Evolutionary conservation across 208 protist genomes (phyloP).

Genomic region (Crithidia acanthocephali): DNA sequence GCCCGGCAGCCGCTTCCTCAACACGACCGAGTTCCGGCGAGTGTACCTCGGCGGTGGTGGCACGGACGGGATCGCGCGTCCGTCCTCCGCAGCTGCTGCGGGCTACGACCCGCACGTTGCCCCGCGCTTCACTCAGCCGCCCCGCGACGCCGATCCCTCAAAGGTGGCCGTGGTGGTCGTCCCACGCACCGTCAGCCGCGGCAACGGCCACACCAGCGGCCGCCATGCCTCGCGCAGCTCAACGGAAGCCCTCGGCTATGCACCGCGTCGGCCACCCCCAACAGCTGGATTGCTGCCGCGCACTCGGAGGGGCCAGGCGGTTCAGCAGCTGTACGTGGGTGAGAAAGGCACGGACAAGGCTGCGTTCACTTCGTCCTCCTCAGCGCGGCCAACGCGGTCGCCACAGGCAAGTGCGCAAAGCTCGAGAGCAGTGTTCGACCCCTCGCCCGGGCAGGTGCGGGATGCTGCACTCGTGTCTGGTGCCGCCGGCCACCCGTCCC

Average conservation of each 20-base stretch:
- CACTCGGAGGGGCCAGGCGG: background rate
- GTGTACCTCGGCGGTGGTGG: slow-evolving; percentile 41
- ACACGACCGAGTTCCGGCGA: slow-evolving; percentile 47
- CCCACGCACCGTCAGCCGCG: background rate
- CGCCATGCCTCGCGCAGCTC: background rate
- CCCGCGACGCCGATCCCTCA: too few relatives aligned
- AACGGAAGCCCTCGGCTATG: background rate
- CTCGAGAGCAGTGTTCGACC: background rate
- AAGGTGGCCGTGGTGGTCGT: background rate
- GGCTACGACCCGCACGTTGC: too few relatives aligned
- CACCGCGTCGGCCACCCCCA: background rate
- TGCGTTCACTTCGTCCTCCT: too few relatives aligned
- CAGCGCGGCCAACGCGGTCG: too few relatives aligned
- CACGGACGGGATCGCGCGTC: background rate
- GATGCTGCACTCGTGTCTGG: background rate
- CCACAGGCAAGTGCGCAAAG: too few relatives aligned
- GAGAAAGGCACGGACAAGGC: background rate
- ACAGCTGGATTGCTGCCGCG: background rate
- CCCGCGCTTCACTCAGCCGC: too few relatives aligned
- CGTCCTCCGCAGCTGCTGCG: background rate
- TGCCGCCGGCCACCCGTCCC: background rate
- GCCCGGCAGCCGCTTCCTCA: slow-evolving; percentile 44
- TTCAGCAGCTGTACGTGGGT: background rate
- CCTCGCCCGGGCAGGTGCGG: background rate
- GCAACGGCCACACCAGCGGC: background rate